Conservation (phyloP, 345 rosid species). For the Linum usitatissimum region DNA sequence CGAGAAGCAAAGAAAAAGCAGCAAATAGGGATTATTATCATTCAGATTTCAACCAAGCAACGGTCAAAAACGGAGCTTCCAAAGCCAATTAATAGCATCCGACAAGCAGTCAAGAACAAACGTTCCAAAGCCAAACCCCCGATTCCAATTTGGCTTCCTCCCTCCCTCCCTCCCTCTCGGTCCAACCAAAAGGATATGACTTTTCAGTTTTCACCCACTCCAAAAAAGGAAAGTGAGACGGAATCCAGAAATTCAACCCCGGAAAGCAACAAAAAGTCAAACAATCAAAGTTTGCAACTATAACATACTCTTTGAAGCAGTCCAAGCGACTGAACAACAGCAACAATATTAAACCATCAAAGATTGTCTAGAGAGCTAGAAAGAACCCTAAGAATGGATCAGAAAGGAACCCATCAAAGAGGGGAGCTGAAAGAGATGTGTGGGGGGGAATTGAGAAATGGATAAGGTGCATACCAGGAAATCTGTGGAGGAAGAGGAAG, state of each 20-base stretch:
- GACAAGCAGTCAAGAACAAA: not conserved
- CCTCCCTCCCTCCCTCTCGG: not conserved
- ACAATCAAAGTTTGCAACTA: no score
- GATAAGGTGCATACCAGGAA: no score
- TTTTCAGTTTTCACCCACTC: not conserved
- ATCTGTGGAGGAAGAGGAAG: not conserved
- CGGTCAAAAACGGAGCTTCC: no score
- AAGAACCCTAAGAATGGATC: not conserved
- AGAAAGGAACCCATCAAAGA: not conserved
- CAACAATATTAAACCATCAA: not conserved
- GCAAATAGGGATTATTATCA: no score
- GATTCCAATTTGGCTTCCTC: not conserved
- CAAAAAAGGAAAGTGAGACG: no score
- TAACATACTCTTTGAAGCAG: not conserved
- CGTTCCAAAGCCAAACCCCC: not conserved
- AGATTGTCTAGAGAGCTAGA: not conserved
- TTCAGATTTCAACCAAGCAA: no score
- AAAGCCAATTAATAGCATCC: not conserved
- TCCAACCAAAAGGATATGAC: not conserved
- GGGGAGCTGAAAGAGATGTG: not conserved
- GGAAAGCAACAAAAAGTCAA: no score
- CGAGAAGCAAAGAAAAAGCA: no score
- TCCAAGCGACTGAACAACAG: not conserved
- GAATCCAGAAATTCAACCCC: no score
- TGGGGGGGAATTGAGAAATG: not conserved